Percentiles rank a stretch among this genome's conserved stretches.
Conservation (phyloP, 1,139 yeast genomes). For the Candida sanyaensis region DNA sequence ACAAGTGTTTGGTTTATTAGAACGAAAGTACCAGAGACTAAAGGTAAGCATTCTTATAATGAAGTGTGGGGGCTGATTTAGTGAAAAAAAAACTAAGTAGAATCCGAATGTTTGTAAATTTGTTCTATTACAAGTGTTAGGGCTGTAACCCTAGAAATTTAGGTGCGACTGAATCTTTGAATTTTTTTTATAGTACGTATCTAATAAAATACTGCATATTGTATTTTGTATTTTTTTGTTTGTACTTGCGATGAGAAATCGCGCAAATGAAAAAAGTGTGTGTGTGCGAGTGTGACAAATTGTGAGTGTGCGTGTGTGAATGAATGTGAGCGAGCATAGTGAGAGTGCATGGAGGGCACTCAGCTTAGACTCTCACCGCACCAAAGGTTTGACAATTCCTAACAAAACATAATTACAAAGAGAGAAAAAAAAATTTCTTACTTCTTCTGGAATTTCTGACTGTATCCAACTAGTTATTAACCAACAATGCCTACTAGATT, state of each 20-base stretch:
- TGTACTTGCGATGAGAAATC: too few relatives aligned
- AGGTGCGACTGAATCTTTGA: background rate
- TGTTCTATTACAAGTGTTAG: constrained; percentile 7
- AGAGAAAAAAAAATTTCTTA: constrained; percentile 9
- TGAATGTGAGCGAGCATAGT: background rate
- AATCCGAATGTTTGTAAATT: background rate
- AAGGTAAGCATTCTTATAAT: constrained; percentile 58
- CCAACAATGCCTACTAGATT: constrained; percentile 97
- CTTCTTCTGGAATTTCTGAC: constrained; percentile 10
- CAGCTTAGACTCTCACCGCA: background rate
- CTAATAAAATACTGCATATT: constrained; percentile 4
- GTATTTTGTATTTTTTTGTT: too few relatives aligned
- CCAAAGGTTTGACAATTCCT: background rate
- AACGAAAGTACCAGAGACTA: constrained; percentile 72
- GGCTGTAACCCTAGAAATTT: constrained; percentile 13
- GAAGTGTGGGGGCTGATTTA: constrained; percentile 53
- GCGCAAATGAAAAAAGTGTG: too few relatives aligned
- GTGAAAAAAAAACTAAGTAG: background rate
- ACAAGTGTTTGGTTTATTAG: constrained; percentile 50
- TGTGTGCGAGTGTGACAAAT: background rate
- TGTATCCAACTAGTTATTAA: constrained; percentile 4
- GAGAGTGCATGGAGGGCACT: background rate
- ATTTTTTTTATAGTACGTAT: background rate
- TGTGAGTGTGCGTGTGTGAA: background rate
- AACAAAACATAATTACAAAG: constrained; percentile 6